These are phyloP conservation scores for Kalanchoe fedtschenkoi DNA, from an alignment of 164 flowering plant species.

Conservation along the genomic window DNA sequence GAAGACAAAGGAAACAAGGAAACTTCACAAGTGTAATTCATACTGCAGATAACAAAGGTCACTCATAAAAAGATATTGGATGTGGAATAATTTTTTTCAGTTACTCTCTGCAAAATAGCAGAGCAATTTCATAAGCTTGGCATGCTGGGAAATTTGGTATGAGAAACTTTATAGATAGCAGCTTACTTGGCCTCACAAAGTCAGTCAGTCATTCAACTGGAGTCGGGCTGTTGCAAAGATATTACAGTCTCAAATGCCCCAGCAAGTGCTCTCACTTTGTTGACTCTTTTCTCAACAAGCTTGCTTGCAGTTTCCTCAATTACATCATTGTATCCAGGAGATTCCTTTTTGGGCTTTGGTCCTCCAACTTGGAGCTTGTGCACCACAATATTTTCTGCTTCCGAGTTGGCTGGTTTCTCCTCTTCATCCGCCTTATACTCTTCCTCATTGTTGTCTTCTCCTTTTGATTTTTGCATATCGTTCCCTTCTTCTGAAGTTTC, in stretches of 20 bases:
- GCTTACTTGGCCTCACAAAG: neutral
- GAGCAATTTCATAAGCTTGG: neutral
- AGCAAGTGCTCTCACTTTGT: conserved; percentile 49
- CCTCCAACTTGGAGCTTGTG: conserved; percentile 15
- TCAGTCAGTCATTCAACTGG: neutral
- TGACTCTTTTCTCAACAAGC: conserved; percentile 37
- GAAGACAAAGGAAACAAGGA: neutral
- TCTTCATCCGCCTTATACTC: neutral
- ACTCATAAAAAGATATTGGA: neutral
- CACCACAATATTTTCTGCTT: conserved; percentile 7
- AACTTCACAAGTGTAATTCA: neutral
- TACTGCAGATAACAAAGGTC: neutral
- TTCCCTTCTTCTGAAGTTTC: neutral
- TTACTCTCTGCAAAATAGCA: neutral
- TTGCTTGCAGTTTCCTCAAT: conserved; percentile 56
- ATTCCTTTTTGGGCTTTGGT: conserved; percentile 27
- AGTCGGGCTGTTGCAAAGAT: conserved; percentile 10
- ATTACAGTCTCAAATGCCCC: conserved; percentile 69
- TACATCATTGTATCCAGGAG: conserved; percentile 38
- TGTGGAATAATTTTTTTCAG: neutral
- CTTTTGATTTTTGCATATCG: conserved; percentile 11
- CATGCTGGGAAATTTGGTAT: neutral
- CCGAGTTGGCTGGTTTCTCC: conserved; percentile 9
- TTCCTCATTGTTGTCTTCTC: conserved; percentile 7
- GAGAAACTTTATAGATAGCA: neutral